Evolutionary conservation across 805 yeast species (phyloP).

Genomic region (Teunomyces gatunensis): DNA sequence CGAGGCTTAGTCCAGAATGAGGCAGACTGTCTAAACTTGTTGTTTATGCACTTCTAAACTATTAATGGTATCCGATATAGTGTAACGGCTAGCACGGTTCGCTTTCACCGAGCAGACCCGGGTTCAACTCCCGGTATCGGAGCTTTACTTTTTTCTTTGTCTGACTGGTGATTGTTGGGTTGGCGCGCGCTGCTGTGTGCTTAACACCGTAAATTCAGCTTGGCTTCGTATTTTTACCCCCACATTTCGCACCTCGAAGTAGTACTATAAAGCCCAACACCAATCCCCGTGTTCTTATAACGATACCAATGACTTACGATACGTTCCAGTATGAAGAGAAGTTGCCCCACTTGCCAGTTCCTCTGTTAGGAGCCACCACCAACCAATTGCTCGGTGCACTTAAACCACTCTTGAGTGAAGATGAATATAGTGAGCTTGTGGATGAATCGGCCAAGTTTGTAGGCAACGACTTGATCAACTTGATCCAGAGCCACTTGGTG

Average conservation of each 20-base stretch:
- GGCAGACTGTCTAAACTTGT: too few species aligned
- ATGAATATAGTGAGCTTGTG: constrained; percentile 47
- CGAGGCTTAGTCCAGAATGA: neutral
- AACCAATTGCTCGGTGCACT: constrained; percentile 53
- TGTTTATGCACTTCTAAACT: too few species aligned
- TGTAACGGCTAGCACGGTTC: constrained; percentile 59
- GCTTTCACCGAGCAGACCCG: constrained; percentile 84
- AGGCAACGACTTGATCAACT: constrained; percentile 37
- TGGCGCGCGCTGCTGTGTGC: neutral
- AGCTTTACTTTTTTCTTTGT: constrained; percentile 20
- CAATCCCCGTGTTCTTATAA: neutral
- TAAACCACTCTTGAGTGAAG: constrained; percentile 55
- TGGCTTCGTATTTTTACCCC: constrained; percentile 1
- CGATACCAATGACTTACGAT: constrained; percentile 6
- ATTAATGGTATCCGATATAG: constrained; percentile 10
- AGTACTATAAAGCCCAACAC: neutral
- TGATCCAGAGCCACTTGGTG: constrained; percentile 53
- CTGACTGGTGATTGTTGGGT: neutral
- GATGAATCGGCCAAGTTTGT: constrained; percentile 46
- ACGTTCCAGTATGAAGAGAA: constrained; percentile 42
- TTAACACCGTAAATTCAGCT: neutral
- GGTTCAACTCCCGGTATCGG: constrained; percentile 89
- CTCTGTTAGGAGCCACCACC: constrained; percentile 49
- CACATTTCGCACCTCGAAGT: constrained; percentile 1
- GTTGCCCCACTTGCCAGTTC: constrained; percentile 64